Evolutionary conservation across 106 monocot genomes (phyloP).

Genomic region (Dendrobium chrysotoxum): DNA sequence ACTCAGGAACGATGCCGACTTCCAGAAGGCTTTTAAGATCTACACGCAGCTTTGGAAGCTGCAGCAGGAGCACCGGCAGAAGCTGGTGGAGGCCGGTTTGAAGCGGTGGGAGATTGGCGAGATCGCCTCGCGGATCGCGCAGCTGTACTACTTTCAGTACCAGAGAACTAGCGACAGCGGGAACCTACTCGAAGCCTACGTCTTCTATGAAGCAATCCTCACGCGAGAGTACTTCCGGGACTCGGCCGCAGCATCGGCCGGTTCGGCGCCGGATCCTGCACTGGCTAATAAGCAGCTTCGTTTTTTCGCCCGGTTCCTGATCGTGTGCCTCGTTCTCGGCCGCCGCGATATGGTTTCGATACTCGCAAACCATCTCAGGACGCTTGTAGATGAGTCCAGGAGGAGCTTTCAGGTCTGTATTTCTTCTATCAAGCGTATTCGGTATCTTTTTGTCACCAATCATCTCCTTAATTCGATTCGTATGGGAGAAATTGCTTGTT

Average conservation of each 20-base stretch:
- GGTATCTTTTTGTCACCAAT: not conserved
- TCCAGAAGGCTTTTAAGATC: conserved; percentile 67
- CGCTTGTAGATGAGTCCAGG: conserved; percentile 48
- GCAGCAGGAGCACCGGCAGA: conserved; percentile 66
- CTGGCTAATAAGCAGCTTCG: conserved; percentile 72
- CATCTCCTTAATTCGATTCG: not conserved
- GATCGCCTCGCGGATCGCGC: conserved; percentile 71
- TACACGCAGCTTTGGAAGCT: conserved; percentile 75
- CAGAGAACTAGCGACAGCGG: conserved; percentile 49
- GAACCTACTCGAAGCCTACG: conserved; percentile 47
- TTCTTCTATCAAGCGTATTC: not conserved
- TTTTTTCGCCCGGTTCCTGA: conserved; percentile 58
- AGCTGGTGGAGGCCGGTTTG: conserved; percentile 57
- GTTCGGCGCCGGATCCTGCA: conserved; percentile 23
- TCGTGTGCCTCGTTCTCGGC: conserved; percentile 51
- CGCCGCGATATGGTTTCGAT: conserved; percentile 52
- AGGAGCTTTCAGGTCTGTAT: conserved; percentile 32
- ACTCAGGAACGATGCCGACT: conserved; percentile 41
- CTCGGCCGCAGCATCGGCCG: conserved; percentile 1
- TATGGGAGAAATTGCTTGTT: not conserved
- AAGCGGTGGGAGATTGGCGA: conserved; percentile 75
- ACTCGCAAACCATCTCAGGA: conserved; percentile 34
- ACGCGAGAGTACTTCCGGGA: conserved; percentile 58
- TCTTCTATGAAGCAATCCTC: conserved; percentile 66
- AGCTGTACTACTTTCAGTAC: conserved; percentile 65